A percentile compares a stretch with the other conserved stretches of the same genome.
Evolutionary conservation across 805 yeast genomes (phyloP).

Genomic region (Hanseniaspora vineae): DNA sequence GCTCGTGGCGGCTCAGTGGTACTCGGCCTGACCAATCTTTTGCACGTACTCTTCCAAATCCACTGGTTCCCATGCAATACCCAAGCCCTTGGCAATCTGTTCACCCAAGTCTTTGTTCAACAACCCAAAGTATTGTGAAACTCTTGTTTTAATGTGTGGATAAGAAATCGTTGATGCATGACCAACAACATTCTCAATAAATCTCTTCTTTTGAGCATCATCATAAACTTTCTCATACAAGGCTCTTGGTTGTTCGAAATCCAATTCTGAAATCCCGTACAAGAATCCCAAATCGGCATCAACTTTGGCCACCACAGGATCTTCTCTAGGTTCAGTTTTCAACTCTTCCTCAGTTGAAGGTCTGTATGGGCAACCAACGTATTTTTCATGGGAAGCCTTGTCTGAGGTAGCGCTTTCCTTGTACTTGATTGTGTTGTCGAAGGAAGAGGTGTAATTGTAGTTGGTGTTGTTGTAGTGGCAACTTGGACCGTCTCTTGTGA

Average conservation of each 20-base stretch:
- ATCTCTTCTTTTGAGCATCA: constrained; percentile 21
- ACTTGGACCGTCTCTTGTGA: constrained; percentile 53
- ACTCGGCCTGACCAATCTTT: constrained; percentile 11
- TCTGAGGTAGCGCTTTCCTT: constrained; percentile 13
- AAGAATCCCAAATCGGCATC: constrained; percentile 23
- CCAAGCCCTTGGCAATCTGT: constrained; percentile 29
- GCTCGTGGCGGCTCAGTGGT: not conserved
- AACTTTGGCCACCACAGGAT: constrained; percentile 23
- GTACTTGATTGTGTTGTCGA: constrained; percentile 19
- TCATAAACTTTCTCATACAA: constrained; percentile 29
- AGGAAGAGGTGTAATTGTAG: constrained; percentile 40
- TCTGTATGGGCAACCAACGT: constrained; percentile 13
- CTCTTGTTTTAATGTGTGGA: constrained; percentile 23
- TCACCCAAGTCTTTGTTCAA: constrained; percentile 29
- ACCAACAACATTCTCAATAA: constrained; percentile 27
- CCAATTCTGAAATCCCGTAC: constrained; percentile 30
- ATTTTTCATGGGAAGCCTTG: constrained; percentile 17
- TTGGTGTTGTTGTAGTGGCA: constrained; percentile 31
- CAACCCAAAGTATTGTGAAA: constrained; percentile 31
- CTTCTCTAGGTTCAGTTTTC: constrained; percentile 15
- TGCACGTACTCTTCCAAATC: constrained; percentile 25
- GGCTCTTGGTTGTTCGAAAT: constrained; percentile 35
- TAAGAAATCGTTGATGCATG: constrained; percentile 26
- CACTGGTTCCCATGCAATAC: constrained; percentile 24
- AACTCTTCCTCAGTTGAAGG: constrained; percentile 14